Evolutionary conservation across 768 basidiomycete species (phyloP), one percentile per base, ranked within the genome.

Genomic region (Filobasidium floriforme): DNA sequence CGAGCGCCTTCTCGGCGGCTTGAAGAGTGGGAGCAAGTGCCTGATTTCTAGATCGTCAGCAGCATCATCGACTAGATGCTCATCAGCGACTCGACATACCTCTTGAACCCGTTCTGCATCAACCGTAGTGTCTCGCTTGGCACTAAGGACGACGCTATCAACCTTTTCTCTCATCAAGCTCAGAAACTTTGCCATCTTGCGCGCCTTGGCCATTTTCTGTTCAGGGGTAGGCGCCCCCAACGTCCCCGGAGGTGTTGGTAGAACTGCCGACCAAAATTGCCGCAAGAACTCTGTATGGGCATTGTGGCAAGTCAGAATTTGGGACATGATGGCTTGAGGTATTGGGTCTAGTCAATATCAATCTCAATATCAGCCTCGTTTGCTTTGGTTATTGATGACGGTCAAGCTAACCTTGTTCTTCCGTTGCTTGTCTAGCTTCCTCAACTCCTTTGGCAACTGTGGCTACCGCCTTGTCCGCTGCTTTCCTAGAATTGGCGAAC

Each of bases 271-370:
- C 92, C 93, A 98, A 76, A 92, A 97, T 76, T 98, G 96, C 32
- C 94, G 87, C 15, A 99, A 82, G 76, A 98, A 96, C 75, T 99
- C 96, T 73, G 91, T 92, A 12, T 93, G 88, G 2, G 93, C 88
- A 0, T 90, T 90, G 74, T 96, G 92, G 73, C 89, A 91, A 0
- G 89, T 89, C 19, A 85, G 86, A 85, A 97, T 88, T 79, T 92
- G 87, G 63, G 85, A 82, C 72, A 90, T 86, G 44, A 94, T 81
- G 1, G 82, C 83, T 60, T 88, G 85, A 0, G 92, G 89, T 41
- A 99, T 86, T 46, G 89, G 87, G 67, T 85, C 91, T 94, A 66
- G 14, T 10, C 44, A n/a, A n/a, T n/a, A 41, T 55, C 19, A 19
- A 41, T 29, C 14, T 2, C 14, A 19, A 12, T 1, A 40, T 60